Percentiles rank a stretch among this genome's conserved stretches.
Conservation (phyloP, 1,284 basidiomycete genomes). For the Cryptococcus sp. region DNA sequence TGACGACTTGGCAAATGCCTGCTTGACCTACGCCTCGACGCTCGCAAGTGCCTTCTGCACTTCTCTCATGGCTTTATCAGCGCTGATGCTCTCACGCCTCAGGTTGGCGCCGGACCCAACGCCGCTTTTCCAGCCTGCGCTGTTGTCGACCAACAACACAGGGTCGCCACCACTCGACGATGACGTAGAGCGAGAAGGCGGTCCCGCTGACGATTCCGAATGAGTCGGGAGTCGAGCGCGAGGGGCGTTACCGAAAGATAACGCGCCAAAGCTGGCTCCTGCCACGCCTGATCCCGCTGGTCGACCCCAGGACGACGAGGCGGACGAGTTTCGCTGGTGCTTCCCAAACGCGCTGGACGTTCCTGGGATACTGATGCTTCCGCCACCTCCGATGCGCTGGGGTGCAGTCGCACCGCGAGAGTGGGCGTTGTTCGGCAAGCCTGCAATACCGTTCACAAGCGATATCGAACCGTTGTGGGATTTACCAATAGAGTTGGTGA, state of each 20-base stretch:
- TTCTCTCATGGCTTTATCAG: slow-evolving; percentile 66
- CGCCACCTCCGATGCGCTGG: slow-evolving; percentile 11
- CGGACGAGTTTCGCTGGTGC: slow-evolving; percentile 38
- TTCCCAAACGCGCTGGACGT: not conserved
- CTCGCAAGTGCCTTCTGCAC: slow-evolving; percentile 71
- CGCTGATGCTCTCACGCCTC: slow-evolving; percentile 53
- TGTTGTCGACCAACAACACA: slow-evolving; percentile 29
- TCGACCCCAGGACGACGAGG: slow-evolving; percentile 35
- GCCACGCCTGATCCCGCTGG: slow-evolving; percentile 5
- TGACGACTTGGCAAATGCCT: not conserved
- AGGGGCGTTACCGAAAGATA: slow-evolving; percentile 12
- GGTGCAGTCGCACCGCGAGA: slow-evolving; percentile 11
- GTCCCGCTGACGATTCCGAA: slow-evolving; percentile 35
- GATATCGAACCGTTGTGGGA: slow-evolving; percentile 16
- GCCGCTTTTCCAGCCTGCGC: not conserved
- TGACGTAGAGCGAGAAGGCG: slow-evolving; percentile 19
- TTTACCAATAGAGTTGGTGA: slow-evolving; percentile 17
- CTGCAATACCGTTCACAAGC: slow-evolving; percentile 2
- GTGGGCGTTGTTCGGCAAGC: not conserved
- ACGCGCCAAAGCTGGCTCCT: slow-evolving; percentile 13
- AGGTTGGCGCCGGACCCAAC: slow-evolving; percentile 13
- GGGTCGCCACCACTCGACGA: slow-evolving; percentile 26
- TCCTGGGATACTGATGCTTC: slow-evolving; percentile 7
- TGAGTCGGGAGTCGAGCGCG: slow-evolving; percentile 43
- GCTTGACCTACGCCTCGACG: slow-evolving; percentile 31